Evolutionary conservation across 352 stramenopile species (phyloP).

Genomic region (Globisporangium carolinianum): DNA sequence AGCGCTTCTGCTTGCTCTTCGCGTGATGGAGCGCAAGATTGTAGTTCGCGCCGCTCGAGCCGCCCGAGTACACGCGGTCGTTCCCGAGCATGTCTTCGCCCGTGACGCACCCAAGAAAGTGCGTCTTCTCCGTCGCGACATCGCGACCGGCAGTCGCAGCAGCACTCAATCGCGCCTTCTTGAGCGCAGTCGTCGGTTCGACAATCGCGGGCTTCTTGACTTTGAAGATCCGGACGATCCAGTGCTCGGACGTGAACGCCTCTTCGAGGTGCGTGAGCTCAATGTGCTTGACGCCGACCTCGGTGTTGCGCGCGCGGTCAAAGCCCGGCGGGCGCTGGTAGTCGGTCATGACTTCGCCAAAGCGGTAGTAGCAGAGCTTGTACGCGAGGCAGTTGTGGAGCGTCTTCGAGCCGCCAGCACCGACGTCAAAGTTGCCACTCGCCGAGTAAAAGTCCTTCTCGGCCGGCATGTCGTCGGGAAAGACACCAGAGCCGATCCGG

Average conservation of each 20-base stretch:
- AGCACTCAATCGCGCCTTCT: conserved; percentile 52
- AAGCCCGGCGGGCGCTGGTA: conserved; percentile 78
- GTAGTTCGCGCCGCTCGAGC: conserved; percentile 86
- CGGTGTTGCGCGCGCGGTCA: conserved; percentile 81
- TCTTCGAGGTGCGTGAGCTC: conserved; percentile 89
- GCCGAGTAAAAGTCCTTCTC: conserved; percentile 86
- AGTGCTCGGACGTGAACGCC: conserved; percentile 93
- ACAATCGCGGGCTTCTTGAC: conserved; percentile 88
- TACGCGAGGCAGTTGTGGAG: conserved; percentile 91
- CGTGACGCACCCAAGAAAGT: conserved; percentile 79
- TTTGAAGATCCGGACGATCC: conserved; percentile 94
- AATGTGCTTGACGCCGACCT: conserved; percentile 90
- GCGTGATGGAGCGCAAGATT: conserved; percentile 84
- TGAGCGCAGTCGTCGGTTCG: conserved; percentile 60
- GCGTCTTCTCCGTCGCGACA: conserved; percentile 66
- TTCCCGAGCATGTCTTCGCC: conserved; percentile 79
- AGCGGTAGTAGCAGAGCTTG: conserved; percentile 93
- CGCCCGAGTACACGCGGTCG: conserved; percentile 86
- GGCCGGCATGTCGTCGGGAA: conserved; percentile 75
- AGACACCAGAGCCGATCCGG: conserved; percentile 85
- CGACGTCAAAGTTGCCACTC: conserved; percentile 80
- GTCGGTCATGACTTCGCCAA: conserved; percentile 84
- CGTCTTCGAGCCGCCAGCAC: conserved; percentile 69
- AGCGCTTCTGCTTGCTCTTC: conserved; percentile 75
- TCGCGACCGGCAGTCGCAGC: conserved; percentile 38